Conservation (phyloP, 2,329 filamentous ascomycete genomes). For the Fusarium incarnatum region DNA sequence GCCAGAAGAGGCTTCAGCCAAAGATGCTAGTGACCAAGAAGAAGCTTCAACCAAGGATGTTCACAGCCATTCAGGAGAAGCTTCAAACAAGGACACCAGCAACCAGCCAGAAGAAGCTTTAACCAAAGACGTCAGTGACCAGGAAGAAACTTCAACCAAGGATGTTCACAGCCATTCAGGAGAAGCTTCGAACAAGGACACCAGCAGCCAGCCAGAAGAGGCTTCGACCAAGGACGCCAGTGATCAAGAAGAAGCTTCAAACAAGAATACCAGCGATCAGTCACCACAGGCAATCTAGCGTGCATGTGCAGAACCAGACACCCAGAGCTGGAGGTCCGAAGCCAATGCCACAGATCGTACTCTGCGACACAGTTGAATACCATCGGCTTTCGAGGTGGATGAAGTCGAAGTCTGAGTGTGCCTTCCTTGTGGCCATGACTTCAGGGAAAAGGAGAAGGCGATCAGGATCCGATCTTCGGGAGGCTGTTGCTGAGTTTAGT, state of each 20-base stretch:
- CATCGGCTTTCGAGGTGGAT: neutral
- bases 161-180: too few species aligned
- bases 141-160: too few species aligned
- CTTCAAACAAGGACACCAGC: neutral
- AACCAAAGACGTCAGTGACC: too few species aligned
- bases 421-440: slow-evolving; percentile 46
- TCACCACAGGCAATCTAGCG: neutral
- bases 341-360: neutral
- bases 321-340: neutral
- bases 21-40: too few species aligned
- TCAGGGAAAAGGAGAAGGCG: neutral
- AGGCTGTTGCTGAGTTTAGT: neutral
- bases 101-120: too few species aligned
- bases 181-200: too few species aligned
- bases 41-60: too few species aligned
- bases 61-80: too few species aligned
- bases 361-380: neutral
- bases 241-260: too few species aligned
- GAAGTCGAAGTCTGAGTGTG: slow-evolving; percentile 30
- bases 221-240: too few species aligned
- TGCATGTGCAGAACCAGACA: neutral
- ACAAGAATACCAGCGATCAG: neutral
- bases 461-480: neutral
- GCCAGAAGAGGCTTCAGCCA: too few species aligned
- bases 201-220: too few species aligned